phyloP scores from a whole-genome alignment of 2,329 filamentous ascomycete genomes.

The Botrytis fragariae region DNA sequence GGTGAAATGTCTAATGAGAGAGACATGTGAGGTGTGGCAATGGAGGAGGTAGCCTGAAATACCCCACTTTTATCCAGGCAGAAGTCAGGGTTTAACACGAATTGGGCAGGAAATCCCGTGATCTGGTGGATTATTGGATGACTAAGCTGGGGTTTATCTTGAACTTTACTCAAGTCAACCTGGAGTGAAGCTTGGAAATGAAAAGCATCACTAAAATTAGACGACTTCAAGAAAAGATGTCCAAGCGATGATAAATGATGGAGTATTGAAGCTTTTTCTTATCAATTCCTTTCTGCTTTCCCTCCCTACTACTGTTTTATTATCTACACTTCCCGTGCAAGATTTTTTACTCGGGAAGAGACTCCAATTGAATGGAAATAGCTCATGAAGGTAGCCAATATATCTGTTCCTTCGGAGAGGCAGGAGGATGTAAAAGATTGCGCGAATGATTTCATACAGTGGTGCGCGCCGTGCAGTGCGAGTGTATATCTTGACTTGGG shows the following conservation, averaged over 20 bases:
- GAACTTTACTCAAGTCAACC: not conserved
- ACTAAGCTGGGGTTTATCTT: not conserved
- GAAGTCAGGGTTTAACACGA: conserved; percentile 1
- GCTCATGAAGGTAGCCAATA: not conserved
- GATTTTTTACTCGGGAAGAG: not conserved
- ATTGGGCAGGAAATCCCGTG: conserved; percentile 8
- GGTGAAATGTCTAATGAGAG: not conserved
- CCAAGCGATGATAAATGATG: not conserved
- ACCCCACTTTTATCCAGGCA: conserved; percentile 16
- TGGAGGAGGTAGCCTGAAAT: not conserved
- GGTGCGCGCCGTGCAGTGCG: not conserved
- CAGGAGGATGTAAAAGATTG: too few species aligned
- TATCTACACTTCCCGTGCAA: not conserved
- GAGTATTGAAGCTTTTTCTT: not conserved
- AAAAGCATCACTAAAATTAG: not conserved
- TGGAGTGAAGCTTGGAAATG: conserved; percentile 1
- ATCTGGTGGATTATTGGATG: not conserved
- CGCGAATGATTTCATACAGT: not conserved
- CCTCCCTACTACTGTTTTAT: rapidly evolving
- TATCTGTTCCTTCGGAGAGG: too few species aligned
- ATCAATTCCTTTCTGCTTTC: not conserved
- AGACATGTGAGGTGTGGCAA: not conserved
- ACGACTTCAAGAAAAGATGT: not conserved
- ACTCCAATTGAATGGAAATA: not conserved
- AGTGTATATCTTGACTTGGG: not conserved